phyloP scores from a whole-genome alignment of 2,329 filamentous ascomycete genomes.

The Calonectria fujianensis region DNA sequence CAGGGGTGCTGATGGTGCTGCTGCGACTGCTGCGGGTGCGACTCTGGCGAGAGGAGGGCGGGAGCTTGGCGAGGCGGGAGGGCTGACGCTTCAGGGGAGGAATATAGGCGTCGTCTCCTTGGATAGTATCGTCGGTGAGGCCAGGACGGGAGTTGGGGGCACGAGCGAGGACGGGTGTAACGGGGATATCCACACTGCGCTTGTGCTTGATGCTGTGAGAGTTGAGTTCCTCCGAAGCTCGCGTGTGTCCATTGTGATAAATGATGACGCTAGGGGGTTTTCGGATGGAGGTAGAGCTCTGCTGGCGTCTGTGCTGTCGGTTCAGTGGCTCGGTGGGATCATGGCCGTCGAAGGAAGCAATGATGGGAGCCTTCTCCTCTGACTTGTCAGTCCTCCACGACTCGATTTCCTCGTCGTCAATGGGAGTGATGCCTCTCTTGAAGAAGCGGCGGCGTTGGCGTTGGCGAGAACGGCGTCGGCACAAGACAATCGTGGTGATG shows the following conservation, averaged over 20 bases:
- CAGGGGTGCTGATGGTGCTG: slow-evolving; percentile 63
- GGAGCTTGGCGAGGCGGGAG: slow-evolving; percentile 72
- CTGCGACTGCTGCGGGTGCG: slow-evolving; percentile 69
- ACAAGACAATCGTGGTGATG: slow-evolving; percentile 59
- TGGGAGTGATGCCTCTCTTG: slow-evolving; percentile 75
- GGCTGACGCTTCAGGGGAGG: slow-evolving; percentile 70
- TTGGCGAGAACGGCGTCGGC: slow-evolving; percentile 64
- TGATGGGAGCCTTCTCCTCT: slow-evolving; percentile 58
- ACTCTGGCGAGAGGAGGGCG: slow-evolving; percentile 60
- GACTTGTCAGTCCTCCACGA: slow-evolving; percentile 72
- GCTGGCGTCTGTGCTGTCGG: slow-evolving; percentile 53
- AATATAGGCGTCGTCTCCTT: slow-evolving; percentile 77
- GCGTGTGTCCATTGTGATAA: slow-evolving; percentile 63
- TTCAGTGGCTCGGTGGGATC: background rate
- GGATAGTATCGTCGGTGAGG: slow-evolving; percentile 76
- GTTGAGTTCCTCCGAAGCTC: slow-evolving; percentile 57
- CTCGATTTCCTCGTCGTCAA: slow-evolving; percentile 79
- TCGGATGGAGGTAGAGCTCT: slow-evolving; percentile 61
- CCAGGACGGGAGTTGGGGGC: slow-evolving; percentile 78
- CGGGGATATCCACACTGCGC: slow-evolving; percentile 67
- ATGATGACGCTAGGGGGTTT: slow-evolving; percentile 74
- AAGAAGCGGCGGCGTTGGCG: slow-evolving; percentile 65
- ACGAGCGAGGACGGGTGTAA: slow-evolving; percentile 72
- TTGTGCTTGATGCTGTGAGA: slow-evolving; percentile 59
- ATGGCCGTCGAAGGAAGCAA: slow-evolving; percentile 37